phyloP scores from a whole-genome alignment of 106 monocot genomes.

The Dendrobium catenatum region DNA sequence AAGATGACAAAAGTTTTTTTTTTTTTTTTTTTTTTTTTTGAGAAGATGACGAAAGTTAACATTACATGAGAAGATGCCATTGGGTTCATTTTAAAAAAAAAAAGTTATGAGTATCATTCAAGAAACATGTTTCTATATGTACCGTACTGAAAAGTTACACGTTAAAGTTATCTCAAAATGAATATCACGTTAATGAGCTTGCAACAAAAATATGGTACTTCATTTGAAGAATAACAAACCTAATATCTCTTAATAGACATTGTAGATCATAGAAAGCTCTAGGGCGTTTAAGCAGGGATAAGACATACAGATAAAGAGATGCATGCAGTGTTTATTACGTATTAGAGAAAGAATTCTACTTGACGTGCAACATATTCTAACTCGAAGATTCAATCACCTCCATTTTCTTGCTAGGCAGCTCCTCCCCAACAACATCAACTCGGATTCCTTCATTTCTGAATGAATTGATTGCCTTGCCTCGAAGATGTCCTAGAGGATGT shows the following conservation, averaged over 20 bases:
- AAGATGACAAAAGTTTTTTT: not conserved
- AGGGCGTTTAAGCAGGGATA: not conserved
- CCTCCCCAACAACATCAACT: constrained; percentile 86
- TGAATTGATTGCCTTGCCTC: constrained; percentile 69
- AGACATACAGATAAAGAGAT: not conserved
- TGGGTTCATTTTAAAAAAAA: not conserved
- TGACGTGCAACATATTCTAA: not conserved
- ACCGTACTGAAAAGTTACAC: not conserved
- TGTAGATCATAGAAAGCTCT: not conserved
- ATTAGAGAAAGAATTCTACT: not conserved
- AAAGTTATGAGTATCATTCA: not conserved
- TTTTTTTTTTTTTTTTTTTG: too few species aligned
- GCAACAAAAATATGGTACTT: not conserved
- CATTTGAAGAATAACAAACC: not conserved
- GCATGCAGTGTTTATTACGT: not conserved
- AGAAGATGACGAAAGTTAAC: not conserved
- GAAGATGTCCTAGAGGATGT: constrained; percentile 73
- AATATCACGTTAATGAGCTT: not conserved
- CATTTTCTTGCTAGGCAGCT: constrained; percentile 49
- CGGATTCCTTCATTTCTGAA: constrained; percentile 66
- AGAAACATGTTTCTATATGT: not conserved
- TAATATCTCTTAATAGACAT: not conserved
- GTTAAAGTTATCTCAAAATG: not conserved
- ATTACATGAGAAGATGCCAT: not conserved
- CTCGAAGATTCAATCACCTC: constrained; percentile 42